phyloP scores from a whole-genome alignment of 768 basidiomycete species.

The Hebeloma cylindrosporum region DNA sequence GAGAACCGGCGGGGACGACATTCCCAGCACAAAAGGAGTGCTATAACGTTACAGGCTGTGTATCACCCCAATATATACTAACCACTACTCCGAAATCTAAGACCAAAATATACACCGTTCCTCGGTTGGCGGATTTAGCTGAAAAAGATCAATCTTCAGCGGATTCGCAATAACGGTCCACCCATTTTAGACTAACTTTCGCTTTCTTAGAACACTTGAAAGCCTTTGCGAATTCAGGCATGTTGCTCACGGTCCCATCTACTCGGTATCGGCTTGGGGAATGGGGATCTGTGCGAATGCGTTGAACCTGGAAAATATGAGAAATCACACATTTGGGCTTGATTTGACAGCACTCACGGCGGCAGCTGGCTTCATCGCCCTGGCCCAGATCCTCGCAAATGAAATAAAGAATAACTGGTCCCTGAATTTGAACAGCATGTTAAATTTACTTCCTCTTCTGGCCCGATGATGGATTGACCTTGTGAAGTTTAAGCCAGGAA shows the following conservation, averaged over 20 bases:
- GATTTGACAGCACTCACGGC: slow-evolving; percentile 47
- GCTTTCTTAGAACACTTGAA: slow-evolving; percentile 79
- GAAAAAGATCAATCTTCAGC: background rate
- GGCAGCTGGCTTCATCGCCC: slow-evolving; percentile 74
- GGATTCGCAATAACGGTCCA: background rate
- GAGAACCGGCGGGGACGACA: slow-evolving; percentile 82
- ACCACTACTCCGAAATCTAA: slow-evolving; percentile 23
- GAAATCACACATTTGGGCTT: background rate
- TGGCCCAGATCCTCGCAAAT: slow-evolving; percentile 86
- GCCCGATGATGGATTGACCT: slow-evolving; percentile 41
- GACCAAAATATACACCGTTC: slow-evolving; percentile 83
- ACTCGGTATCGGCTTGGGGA: slow-evolving; percentile 79
- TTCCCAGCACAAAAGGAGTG: slow-evolving; percentile 97
- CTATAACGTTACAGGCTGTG: slow-evolving; percentile 37
- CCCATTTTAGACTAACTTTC: slow-evolving; percentile 52
- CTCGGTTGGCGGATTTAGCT: slow-evolving; percentile 84
- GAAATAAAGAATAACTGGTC: slow-evolving; percentile 96
- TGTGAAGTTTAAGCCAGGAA: slow-evolving; percentile 80
- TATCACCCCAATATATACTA: slow-evolving; percentile 17
- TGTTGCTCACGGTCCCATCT: slow-evolving; percentile 84
- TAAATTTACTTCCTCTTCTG: background rate
- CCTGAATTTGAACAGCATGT: slow-evolving; percentile 34
- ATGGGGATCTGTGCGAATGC: slow-evolving; percentile 86
- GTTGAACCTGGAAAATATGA: slow-evolving; percentile 51
- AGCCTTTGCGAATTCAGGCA: slow-evolving; percentile 84